Evolutionary conservation across 2,329 filamentous ascomycete genomes (phyloP).

Genomic region (Arthrobotrys entomopaga): DNA sequence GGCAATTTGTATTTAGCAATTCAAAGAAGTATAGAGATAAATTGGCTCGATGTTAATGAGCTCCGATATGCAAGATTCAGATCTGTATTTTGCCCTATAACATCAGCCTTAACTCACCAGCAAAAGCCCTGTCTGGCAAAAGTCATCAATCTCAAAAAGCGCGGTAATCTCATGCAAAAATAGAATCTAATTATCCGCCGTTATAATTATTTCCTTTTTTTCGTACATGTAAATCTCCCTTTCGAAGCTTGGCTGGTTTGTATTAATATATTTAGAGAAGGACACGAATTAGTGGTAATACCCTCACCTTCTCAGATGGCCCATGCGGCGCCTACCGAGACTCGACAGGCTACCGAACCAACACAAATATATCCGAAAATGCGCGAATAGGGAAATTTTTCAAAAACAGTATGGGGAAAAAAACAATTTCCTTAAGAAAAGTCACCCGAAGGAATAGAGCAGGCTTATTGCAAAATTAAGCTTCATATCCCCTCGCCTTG

Average conservation of each 20-base stretch:
- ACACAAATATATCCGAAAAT: neutral
- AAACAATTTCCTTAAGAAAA: conserved; percentile 36
- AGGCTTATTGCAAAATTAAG: conserved; percentile 3
- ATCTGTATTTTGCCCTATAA: conserved; percentile 1
- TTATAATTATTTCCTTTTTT: neutral
- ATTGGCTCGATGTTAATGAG: too few species aligned
- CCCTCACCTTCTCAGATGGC: conserved; percentile 1
- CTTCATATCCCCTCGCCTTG: conserved; percentile 2
- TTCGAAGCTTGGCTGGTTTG: conserved; percentile 16
- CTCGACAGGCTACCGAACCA: conserved; percentile 3
- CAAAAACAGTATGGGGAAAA: conserved; percentile 12
- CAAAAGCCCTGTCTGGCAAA: too few species aligned
- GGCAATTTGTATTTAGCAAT: too few species aligned
- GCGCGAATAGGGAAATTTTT: neutral
- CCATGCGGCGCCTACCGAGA: conserved; percentile 43
- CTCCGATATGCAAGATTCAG: neutral
- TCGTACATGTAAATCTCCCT: neutral
- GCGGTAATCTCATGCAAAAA: conserved; percentile 13
- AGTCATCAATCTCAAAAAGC: neutral
- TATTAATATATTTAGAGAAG: conserved; percentile 11
- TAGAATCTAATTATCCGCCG: conserved; percentile 2
- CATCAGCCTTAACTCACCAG: too few species aligned
- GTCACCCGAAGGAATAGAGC: conserved; percentile 10
- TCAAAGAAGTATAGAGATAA: too few species aligned
- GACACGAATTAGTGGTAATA: conserved; percentile 5